Base-by-base conservation (phyloP, 202 grass and related monocot species). In the Setaria viridis region DNA sequence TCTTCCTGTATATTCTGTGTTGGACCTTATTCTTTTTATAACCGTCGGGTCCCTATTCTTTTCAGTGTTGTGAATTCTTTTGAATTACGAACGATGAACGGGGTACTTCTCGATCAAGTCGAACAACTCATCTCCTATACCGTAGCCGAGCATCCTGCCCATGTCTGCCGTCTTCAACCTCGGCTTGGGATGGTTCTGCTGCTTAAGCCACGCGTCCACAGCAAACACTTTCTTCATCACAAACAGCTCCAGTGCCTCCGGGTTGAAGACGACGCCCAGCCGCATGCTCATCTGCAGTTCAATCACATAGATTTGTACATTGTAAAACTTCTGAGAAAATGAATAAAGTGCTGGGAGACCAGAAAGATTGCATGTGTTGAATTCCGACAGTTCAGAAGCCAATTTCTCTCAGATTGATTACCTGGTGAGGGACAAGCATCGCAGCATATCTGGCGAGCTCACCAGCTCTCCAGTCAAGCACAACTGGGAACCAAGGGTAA, bases 381-480 rank as follows among this genome's bases (percentile, higher is more conserved):
- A 37, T 73, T 63, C 66, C 53, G 13, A 62, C 30, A 13, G 16
- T 11, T 75, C 12, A 35, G 58, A 32, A 32, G 30, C 47, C 5
- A 3, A 2, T 70, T 70, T 46, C 37, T 69, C 15, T 47, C 11
- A 39, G 3, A 21, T 62, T 67, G 17, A 37, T 82, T 89, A 98
- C 95, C 95, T 98, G 95, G 84, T 98, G 95, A 78, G 95, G 95
- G 45, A 90, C 95, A 47, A 98, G 66, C 95, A 98, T 98, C 35
- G 95, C 93, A 17, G 95, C 74, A 62, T 98, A 95, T 47, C 95
- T 89, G 3, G 95, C 95, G 21, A 98, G 93, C 63, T 98, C 95
- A 0, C 93, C 93, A 12, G 93, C 95, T 93, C 95, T 91, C 95
- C 95, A 98, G 70, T 98, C 95, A 62, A 98, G 89, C 15, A 98